phyloP scores from a whole-genome alignment of 768 basidiomycete genomes.

The Termitomyces sp. region DNA sequence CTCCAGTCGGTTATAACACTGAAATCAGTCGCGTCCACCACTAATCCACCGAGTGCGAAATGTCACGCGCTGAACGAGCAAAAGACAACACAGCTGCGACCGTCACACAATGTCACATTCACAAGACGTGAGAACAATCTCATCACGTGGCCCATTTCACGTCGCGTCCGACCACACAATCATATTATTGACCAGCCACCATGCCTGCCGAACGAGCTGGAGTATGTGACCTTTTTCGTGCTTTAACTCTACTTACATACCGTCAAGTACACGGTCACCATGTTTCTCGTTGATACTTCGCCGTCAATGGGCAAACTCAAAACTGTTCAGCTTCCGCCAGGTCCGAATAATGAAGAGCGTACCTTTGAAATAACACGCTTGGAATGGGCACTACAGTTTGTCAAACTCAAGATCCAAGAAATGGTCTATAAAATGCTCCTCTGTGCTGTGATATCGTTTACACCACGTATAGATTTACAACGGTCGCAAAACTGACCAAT shows the following conservation, averaged over 20 bases:
- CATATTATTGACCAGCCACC: constrained; percentile 18
- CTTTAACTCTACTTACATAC: constrained; percentile 10
- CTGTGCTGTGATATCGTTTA: neutral
- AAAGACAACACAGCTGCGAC: constrained; percentile 21
- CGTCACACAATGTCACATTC: constrained; percentile 18
- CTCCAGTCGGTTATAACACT: constrained; percentile 10
- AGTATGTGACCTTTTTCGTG: constrained; percentile 33
- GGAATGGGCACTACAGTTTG: constrained; percentile 78
- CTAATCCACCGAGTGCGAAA: constrained; percentile 16
- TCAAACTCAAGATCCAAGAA: constrained; percentile 86
- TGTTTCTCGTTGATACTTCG: constrained; percentile 88
- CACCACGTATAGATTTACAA: constrained; percentile 65
- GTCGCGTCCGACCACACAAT: constrained; percentile 26
- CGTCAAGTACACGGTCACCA: constrained; percentile 72
- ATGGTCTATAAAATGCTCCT: constrained; percentile 45
- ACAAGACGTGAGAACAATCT: constrained; percentile 15
- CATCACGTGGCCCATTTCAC: constrained; percentile 26
- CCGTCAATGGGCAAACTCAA: constrained; percentile 73
- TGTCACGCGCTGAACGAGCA: constrained; percentile 28
- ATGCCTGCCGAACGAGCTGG: constrained; percentile 82
- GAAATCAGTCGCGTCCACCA: constrained; percentile 20
- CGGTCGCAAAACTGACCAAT: constrained; percentile 89
- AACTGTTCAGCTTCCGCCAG: constrained; percentile 49
- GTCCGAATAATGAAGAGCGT: constrained; percentile 43
- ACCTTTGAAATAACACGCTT: constrained; percentile 68